Base-by-base conservation (phyloP, 441 rosid species). In the Isatis lusitanica region DNA sequence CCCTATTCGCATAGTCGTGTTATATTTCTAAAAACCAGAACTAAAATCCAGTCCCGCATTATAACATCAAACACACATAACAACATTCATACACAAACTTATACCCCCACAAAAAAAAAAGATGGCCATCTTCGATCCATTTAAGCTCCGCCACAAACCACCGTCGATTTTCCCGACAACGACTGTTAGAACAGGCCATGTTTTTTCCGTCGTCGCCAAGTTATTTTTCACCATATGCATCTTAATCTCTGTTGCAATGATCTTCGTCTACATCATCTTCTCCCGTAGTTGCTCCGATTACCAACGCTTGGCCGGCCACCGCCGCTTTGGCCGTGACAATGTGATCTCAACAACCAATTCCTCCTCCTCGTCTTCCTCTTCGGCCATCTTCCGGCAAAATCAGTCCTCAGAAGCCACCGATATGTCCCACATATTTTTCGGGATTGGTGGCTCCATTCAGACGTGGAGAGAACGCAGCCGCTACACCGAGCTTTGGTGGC, bases 401-500 rank as follows among this genome's bases (percentile, higher is more conserved):
- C 35, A 68, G 30, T 51, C 75, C 26, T 28, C 46, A 5, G 63
- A 68, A n/a, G 75, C 58, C 4, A 89, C 92, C 0, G 81, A 85
- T 60, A 6, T 88, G 16, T 83, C 97, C 39, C 98, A 93, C 50
- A 51, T 93, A 39, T 70, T 84, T 38, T 93, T 93, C 33, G 95
- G 97, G 56, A 83, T 91, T 47, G 91, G 90, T 16, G 96, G 94
- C 50, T 87, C 98, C n/a, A 89, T 89, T 18, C 82, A 83, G 75
- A 88, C 90, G 15, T 93, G 98, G 98, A 66, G 81, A 55, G 57
- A 79, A 12, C 91, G 98, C 3, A 85, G 86, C 40, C 85, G 44
- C 17, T 93, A 88, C 79, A 33, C 79, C 3, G 89, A 89, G 46
- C 84, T 87, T 1, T 91, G 98, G 98, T 91, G 97, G 96, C 80